These are phyloP conservation scores for Verbascum thapsus DNA, from an alignment of 257 asterid genomes.

Conservation along the genomic window DNA sequence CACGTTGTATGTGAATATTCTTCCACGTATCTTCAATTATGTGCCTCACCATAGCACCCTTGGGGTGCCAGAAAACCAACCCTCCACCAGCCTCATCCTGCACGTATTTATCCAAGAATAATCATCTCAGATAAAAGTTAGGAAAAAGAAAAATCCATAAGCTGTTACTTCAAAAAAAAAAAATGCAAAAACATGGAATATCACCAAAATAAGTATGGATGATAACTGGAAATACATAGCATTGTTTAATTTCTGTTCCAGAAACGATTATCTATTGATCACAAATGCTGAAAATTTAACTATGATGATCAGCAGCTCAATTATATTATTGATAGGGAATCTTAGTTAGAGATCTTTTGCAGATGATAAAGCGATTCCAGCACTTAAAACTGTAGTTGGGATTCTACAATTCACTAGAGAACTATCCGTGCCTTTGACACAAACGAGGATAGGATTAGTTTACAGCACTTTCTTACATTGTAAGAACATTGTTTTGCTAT, in stretches of 20 bases:
- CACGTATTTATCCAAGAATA: conserved; percentile 33
- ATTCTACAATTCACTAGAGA: no score
- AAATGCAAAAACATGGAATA: not conserved
- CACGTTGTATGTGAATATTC: conserved; percentile 68
- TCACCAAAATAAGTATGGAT: not conserved
- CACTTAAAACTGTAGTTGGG: conserved; percentile 2
- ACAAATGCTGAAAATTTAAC: conserved; percentile 7
- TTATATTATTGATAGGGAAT: conserved; percentile 17
- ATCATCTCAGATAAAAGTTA: conserved; percentile 24
- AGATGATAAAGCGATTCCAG: not conserved
- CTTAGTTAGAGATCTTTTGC: not conserved
- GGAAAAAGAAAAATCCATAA: conserved; percentile 16
- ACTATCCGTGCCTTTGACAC: no score
- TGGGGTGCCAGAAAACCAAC: conserved; percentile 98
- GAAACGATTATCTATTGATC: not conserved
- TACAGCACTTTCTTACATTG: no score
- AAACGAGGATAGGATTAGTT: no score
- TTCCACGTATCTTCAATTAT: conserved; percentile 94
- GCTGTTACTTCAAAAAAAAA: conserved; percentile 3
- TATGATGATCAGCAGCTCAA: conserved; percentile 5
- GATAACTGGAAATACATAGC: not conserved
- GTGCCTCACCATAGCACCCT: conserved; percentile 86
- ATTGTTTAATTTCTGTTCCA: not conserved
- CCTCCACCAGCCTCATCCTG: conserved; percentile 99
- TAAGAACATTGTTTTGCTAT: no score